Percentiles rank a stretch among this genome's conserved stretches.
Conservation (phyloP, 2,329 filamentous ascomycete species). For the Acarospora socialis region DNA sequence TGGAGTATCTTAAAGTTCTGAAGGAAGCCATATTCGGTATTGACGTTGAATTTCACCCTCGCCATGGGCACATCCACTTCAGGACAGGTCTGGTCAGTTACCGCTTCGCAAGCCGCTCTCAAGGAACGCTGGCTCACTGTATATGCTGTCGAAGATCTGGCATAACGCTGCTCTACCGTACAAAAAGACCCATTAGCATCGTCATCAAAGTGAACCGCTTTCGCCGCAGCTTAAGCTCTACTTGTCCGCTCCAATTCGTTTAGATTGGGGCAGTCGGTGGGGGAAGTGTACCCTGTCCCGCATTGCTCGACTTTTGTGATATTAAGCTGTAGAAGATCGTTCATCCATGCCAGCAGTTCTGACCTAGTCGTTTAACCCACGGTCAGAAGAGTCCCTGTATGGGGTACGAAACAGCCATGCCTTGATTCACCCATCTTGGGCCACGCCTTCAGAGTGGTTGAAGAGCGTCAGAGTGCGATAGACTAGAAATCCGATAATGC, state of each 20-base stretch:
- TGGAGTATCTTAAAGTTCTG: conserved; percentile 98
- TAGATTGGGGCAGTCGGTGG: conserved; percentile 12
- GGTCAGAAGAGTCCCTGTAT: conserved; percentile 7
- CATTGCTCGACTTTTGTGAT: conserved; percentile 98
- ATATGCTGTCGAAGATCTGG: conserved; percentile 98
- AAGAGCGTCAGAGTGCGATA: too few relatives aligned
- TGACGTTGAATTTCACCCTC: conserved; percentile 96
- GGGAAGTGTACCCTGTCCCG: conserved; percentile 66
- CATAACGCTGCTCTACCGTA: conserved; percentile 69
- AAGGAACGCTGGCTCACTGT: conserved; percentile 38
- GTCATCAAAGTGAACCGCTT: conserved; percentile 5
- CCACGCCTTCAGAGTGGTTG: conserved; percentile 15
- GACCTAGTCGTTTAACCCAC: conserved; percentile 46
- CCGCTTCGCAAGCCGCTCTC: conserved; percentile 6
- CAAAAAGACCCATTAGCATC: conserved; percentile 10
- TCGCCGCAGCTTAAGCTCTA: too few relatives aligned
- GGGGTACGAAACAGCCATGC: conserved; percentile 23
- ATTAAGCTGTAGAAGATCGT: conserved; percentile 95
- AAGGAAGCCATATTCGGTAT: conserved; percentile 90
- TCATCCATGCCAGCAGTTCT: conserved; percentile 91
- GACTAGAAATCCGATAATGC: too few relatives aligned
- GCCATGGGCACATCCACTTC: conserved; percentile 80
- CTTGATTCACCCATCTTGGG: conserved; percentile 51
- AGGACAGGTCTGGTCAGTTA: conserved; percentile 4
- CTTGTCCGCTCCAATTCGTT: too few relatives aligned